Percentiles rank a stretch among this genome's conserved stretches.
These are phyloP conservation scores for Herpotrichia juniperi DNA, from an alignment of 2,329 filamentous ascomycete genomes.

Conservation along the genomic window DNA sequence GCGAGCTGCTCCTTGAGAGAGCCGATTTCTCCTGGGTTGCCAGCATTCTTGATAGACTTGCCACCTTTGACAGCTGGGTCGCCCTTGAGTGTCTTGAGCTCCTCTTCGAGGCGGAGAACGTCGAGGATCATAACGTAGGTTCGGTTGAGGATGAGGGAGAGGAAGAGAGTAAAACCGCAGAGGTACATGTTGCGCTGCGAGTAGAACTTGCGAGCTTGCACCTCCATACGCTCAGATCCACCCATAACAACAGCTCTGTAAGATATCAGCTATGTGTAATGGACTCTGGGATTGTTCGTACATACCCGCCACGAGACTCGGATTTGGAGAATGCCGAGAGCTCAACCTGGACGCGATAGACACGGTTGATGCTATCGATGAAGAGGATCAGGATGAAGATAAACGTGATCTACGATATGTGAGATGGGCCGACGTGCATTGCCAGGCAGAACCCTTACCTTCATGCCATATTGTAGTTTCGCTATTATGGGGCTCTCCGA, in stretches of 20 bases:
- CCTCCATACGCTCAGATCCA: slow-evolving; percentile 92
- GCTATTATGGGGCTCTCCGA: slow-evolving; percentile 85
- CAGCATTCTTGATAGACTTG: slow-evolving; percentile 69
- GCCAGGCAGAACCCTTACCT: slow-evolving; percentile 56
- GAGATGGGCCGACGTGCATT: slow-evolving; percentile 10
- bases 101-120: slow-evolving; percentile 88
- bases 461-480: slow-evolving; percentile 95
- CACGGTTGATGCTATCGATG: slow-evolving; percentile 93
- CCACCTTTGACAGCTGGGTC: slow-evolving; percentile 64
- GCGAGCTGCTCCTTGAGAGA: slow-evolving; percentile 69
- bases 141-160: slow-evolving; percentile 97
- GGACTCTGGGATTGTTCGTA: slow-evolving; percentile 10
- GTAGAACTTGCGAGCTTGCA: slow-evolving; percentile 99
- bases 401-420: slow-evolving; percentile 76
- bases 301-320: slow-evolving; percentile 58
- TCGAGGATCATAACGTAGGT: slow-evolving; percentile 98
- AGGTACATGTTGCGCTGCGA: slow-evolving; percentile 99
- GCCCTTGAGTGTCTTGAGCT: slow-evolving; percentile 82
- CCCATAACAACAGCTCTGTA: slow-evolving; percentile 72
- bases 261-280: slow-evolving; percentile 15
- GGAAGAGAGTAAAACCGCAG: slow-evolving; percentile 98
- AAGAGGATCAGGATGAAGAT: slow-evolving; percentile 99
- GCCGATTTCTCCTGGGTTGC: slow-evolving; percentile 77
- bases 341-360: slow-evolving; percentile 95
- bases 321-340: slow-evolving; percentile 74